Evolutionary conservation across 495 filamentous ascomycete species (phyloP).

Genomic region (Aspergillus mulundensis): DNA sequence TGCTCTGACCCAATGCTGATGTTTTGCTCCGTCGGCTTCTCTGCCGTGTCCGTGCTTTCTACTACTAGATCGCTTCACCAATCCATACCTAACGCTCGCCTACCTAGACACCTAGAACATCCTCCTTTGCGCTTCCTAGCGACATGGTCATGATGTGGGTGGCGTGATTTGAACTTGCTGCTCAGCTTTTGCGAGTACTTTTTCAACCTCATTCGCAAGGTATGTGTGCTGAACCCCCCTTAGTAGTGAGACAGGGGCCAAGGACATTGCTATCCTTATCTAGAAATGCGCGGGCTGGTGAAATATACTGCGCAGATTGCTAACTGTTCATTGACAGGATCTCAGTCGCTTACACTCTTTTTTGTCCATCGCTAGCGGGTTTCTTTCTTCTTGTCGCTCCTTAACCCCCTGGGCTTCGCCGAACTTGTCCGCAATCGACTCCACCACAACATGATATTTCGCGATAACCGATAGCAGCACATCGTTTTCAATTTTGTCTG

Average conservation of each 20-base stretch:
- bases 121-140: neutral
- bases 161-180: slow-evolving; percentile 7
- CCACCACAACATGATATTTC: slow-evolving; percentile 22
- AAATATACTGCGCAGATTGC: neutral
- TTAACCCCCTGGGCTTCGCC: slow-evolving; percentile 6
- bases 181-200: neutral
- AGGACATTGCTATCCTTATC: slow-evolving; percentile 3
- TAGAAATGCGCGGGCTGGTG: neutral
- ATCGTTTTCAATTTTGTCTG: neutral
- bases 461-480: slow-evolving; percentile 13
- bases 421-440: neutral
- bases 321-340: slow-evolving; percentile 5
- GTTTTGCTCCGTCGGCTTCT: neutral
- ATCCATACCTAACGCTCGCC: neutral
- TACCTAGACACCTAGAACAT: neutral
- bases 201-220: slow-evolving; percentile 3
- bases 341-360: slow-evolving; percentile 20
- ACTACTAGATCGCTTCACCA: neutral
- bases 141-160: slow-evolving; percentile 2
- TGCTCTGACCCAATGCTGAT: neutral
- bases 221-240: slow-evolving; percentile 9
- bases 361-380: neutral
- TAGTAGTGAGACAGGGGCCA: slow-evolving; percentile 5
- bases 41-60: neutral
- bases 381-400: slow-evolving; percentile 16